Conservation (phyloP, 345 rosid species). For the Iberis pinnata region DNA sequence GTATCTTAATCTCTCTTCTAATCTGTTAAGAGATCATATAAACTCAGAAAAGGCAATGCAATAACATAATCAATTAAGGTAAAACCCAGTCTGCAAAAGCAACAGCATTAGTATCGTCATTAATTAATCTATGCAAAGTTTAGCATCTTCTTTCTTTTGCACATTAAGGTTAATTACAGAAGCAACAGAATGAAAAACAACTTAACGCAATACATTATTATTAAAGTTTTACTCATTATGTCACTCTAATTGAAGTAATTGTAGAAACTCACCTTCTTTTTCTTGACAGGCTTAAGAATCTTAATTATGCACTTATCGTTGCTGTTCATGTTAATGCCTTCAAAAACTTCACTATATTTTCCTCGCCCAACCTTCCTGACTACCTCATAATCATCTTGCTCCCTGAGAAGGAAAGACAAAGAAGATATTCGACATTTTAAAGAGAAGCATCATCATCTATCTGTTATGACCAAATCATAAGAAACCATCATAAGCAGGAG, state of each 20-base stretch:
- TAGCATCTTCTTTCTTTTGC: not conserved
- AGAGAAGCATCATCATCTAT: conserved; percentile 14
- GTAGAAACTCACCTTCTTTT: conserved; percentile 55
- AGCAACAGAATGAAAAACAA: not conserved
- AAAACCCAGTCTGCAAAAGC: not conserved
- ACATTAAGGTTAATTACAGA: not conserved
- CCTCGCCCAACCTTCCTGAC: conserved; percentile 85
- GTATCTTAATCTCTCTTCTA: conserved; percentile 76
- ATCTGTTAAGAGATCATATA: conserved; percentile 39
- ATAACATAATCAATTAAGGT: not conserved
- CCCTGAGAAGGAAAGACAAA: conserved; percentile 33
- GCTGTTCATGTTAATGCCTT: conserved; percentile 64
- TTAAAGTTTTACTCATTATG: not conserved
- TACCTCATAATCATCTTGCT: conserved; percentile 86
- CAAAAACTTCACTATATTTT: conserved; percentile 83
- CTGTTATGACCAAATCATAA: not conserved
- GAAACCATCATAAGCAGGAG: not conserved
- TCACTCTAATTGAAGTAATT: not conserved
- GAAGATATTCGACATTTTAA: conserved; percentile 6
- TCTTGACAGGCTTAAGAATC: conserved; percentile 91
- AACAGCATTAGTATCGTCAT: not conserved
- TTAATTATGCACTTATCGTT: conserved; percentile 67
- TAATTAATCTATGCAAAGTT: not conserved
- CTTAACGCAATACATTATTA: not conserved
- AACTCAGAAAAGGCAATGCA: conserved; percentile 7